phyloP scores from a whole-genome alignment of 1,284 basidiomycete genomes.

The Trichosporon faecale region DNA sequence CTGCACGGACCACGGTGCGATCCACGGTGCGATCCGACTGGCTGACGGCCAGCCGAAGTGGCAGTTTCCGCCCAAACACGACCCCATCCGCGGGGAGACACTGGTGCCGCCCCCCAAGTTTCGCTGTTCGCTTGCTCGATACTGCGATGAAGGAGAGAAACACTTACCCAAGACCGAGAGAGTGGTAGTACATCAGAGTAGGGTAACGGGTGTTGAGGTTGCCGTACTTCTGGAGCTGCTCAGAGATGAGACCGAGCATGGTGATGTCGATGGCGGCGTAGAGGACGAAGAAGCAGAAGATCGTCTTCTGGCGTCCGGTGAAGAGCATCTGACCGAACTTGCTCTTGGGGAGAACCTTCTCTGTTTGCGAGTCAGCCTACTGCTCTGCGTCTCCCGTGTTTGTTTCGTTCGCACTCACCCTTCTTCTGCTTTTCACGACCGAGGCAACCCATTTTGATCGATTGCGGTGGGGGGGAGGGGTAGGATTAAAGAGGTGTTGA shows the following conservation, averaged over 20 bases:
- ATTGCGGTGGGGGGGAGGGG: not conserved
- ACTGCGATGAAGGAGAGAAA: not conserved
- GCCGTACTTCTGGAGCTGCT: conserved; percentile 43
- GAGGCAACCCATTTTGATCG: conserved; percentile 7
- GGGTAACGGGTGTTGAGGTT: conserved; percentile 31
- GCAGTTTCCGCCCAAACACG: not conserved
- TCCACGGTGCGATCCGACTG: not conserved
- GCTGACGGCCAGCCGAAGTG: not conserved
- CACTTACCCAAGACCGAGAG: conserved; percentile 33
- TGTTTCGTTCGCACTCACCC: not conserved
- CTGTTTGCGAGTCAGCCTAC: not conserved
- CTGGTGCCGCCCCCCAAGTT: not conserved
- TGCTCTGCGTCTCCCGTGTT: not conserved
- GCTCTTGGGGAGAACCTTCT: conserved; percentile 12
- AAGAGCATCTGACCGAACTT: conserved; percentile 24
- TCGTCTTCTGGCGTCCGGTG: conserved; percentile 33
- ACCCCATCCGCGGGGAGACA: not conserved
- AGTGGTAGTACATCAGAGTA: conserved; percentile 31
- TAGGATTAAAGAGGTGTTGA: not conserved
- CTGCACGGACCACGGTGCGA: not conserved
- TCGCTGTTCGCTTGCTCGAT: not conserved
- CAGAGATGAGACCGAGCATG: conserved; percentile 40
- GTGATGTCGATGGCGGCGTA: conserved; percentile 57
- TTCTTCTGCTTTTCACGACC: not conserved
- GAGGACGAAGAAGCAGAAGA: conserved; percentile 59